phyloP scores from a whole-genome alignment of 2,329 filamentous ascomycete species.

The Helotiales sp. region DNA sequence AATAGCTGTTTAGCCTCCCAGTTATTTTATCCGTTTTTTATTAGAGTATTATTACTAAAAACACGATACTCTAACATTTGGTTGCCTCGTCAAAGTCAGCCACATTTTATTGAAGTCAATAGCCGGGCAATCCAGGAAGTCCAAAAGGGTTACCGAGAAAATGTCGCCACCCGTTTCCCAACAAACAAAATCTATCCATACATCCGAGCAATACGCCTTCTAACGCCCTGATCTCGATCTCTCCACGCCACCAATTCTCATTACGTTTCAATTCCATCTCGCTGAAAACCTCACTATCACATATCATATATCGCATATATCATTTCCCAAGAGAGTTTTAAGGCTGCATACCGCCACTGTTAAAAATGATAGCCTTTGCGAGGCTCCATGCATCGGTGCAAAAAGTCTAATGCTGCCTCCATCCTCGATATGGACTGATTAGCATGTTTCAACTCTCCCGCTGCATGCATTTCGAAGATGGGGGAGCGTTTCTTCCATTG shows the following conservation, averaged over 20 bases:
- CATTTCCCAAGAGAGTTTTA: neutral
- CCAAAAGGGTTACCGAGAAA: neutral
- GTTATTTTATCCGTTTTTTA: too few relatives aligned
- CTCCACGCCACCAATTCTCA: neutral
- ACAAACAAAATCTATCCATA: conserved; percentile 6
- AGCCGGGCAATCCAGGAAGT: neutral
- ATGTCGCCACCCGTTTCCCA: conserved; percentile 5
- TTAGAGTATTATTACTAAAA: too few relatives aligned
- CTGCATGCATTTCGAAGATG: neutral
- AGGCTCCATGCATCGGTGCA: neutral
- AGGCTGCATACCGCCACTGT: neutral
- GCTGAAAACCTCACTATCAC: neutral
- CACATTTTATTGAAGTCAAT: neutral
- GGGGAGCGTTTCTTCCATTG: neutral
- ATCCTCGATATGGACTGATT: neutral
- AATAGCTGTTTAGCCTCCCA: too few relatives aligned
- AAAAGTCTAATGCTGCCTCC: neutral
- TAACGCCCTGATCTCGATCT: neutral
- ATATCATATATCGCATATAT: too few relatives aligned
- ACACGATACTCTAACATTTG: too few relatives aligned
- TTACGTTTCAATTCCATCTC: neutral
- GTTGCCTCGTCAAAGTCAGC: too few relatives aligned
- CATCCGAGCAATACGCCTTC: neutral
- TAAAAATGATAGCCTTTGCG: neutral
- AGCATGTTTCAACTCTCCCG: neutral